A percentile compares a stretch with the other conserved stretches of the same genome.
Evolutionary conservation across 2,329 filamentous ascomycete genomes (phyloP).

Genomic region (Colletotrichum sansevieriae): DNA sequence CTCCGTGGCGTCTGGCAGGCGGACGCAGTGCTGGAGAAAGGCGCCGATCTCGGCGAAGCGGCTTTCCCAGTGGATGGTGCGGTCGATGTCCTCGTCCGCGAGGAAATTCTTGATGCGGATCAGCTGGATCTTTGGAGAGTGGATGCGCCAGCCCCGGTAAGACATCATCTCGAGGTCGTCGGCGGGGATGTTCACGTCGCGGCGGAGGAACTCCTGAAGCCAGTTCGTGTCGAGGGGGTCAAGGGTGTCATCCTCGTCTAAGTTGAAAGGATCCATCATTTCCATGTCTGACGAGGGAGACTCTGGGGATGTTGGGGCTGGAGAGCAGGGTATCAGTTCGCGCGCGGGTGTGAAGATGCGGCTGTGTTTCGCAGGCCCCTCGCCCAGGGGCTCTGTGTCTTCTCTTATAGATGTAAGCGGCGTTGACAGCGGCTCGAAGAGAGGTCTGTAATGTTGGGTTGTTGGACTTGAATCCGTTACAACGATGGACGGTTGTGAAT

Average conservation of each 20-base stretch:
- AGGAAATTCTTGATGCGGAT: constrained; percentile 59
- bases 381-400: background rate
- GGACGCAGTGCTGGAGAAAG: constrained; percentile 55
- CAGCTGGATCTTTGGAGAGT: constrained; percentile 51
- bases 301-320: background rate
- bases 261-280: constrained; percentile 18
- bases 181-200: constrained; percentile 9
- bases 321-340: background rate
- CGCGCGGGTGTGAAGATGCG: constrained; percentile 28
- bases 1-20: constrained; percentile 41
- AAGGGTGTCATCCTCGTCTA: background rate
- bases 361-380: background rate
- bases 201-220: constrained; percentile 41
- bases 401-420: background rate
- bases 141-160: constrained; percentile 53
- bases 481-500: background rate
- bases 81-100: constrained; percentile 60
- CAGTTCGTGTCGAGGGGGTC: constrained; percentile 8
- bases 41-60: constrained; percentile 53
- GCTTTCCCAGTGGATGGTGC: constrained; percentile 55
- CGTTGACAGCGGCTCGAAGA: background rate
- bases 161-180: constrained; percentile 39
- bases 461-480: background rate
- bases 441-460: background rate
- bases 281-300: constrained; percentile 9